Evolutionary conservation across 768 basidiomycete genomes (phyloP), one percentile per base, ranked within the genome.

Genomic region (Trametes punicea): DNA sequence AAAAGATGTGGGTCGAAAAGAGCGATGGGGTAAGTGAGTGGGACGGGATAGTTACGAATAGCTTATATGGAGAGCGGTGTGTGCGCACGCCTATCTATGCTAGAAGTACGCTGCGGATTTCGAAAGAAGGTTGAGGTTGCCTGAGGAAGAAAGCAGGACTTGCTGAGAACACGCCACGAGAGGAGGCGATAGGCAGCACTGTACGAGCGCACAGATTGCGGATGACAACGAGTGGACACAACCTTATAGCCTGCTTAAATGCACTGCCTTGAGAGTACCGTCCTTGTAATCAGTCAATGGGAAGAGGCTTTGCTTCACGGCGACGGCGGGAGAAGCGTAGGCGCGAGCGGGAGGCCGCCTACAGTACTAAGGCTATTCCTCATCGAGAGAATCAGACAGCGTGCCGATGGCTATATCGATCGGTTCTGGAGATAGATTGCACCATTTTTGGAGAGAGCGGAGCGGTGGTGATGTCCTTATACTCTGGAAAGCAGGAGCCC

Each of bases 1-100:
- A n/a, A 15, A 55, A 44, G 39, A 51, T 51, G 26, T 41, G 18
- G 54, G 41, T 8, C n/a, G 21, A 61, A 60, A 20, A 55, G 61
- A 30, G 60, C 49, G 60, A 56, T 20, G 25, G 41, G 38, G 6
- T 11, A 62, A 52, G 60, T 61, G 29, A 51, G 60, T 26, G 57
- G 51, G 42, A 25, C 56, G 41, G 38, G 59, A 63, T 41, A 61
- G 62, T 29, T 54, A 55, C 52, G 51, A 65, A 40, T 57, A 65
- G 30, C 52, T 46, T 27, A 52, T 57, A 38, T 33, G 60, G 36
- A 53, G 57, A 48, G 33, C 18, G 18, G 48, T 46, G n/a, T 42
- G 40, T 11, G 40, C 30, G 44, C 16, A 31, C 52, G 51, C 34
- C 46, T 47, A 54, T 34, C 33, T 45, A 18, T 20, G 11, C 21